Conservation (phyloP, 225 moss, liverwort and hornwort species). For the Marchantia paleacea region DNA sequence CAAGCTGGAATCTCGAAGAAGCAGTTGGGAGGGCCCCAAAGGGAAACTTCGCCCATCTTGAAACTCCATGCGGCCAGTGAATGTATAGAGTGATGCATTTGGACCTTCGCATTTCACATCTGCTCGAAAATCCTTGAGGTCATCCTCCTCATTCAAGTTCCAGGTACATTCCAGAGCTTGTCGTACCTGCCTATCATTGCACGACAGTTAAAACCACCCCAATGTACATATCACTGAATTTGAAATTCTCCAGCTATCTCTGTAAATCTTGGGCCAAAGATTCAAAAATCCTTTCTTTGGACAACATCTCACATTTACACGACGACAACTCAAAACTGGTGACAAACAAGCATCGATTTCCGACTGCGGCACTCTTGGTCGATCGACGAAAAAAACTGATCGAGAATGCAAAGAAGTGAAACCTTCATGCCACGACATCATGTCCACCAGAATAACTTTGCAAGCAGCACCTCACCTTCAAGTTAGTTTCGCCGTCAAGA, state of each 20-base stretch:
- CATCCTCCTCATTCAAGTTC: constrained; percentile 46
- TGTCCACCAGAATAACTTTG: not conserved
- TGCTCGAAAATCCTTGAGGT: constrained; percentile 47
- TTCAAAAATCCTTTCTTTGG: not conserved
- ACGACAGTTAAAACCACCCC: constrained; percentile 35
- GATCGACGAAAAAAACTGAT: not conserved
- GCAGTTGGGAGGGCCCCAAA: constrained; percentile 65
- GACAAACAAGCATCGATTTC: not conserved
- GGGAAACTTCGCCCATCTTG: constrained; percentile 34
- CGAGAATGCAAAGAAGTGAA: not conserved
- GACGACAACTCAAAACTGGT: not conserved
- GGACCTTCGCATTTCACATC: constrained; percentile 72
- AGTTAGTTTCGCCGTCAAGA: constrained; percentile 90
- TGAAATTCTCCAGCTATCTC: not conserved
- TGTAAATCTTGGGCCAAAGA: not conserved
- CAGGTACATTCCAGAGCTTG: constrained; percentile 75
- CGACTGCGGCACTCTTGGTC: not conserved
- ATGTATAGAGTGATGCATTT: constrained; percentile 85
- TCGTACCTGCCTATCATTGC: constrained; percentile 63
- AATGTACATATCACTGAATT: not conserved
- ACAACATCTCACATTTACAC: not conserved
- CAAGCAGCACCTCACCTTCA: constrained; percentile 56
- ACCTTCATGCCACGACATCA: too few relatives aligned
- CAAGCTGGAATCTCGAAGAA: constrained; percentile 81
- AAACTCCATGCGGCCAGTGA: constrained; percentile 51